A percentile compares a stretch with the other conserved stretches of the same genome.
Conservation (phyloP, 257 asterid genomes). For the Gentiana straminea region DNA sequence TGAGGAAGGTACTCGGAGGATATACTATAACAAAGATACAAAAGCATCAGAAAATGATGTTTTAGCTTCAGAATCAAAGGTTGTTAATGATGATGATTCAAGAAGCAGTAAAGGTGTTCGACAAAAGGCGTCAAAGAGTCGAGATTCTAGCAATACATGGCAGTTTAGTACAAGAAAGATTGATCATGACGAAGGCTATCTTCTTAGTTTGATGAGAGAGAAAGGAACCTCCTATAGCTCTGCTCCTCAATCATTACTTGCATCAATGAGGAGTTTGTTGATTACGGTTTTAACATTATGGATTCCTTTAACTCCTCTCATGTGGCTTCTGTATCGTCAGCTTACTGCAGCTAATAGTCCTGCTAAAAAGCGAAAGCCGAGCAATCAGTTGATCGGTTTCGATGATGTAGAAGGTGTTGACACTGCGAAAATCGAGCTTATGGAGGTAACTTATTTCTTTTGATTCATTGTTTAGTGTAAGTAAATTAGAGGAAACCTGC, state of each 20-base stretch:
- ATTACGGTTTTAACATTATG: conserved; percentile 67
- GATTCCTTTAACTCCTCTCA: conserved; percentile 85
- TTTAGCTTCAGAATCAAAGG: conserved; percentile 10
- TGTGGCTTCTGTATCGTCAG: conserved; percentile 91
- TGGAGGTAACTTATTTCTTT: conserved; percentile 53
- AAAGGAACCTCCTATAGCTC: conserved; percentile 63
- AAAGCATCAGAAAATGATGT: conserved; percentile 15
- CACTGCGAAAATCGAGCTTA: conserved; percentile 81
- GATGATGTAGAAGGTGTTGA: conserved; percentile 96
- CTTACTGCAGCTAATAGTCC: conserved; percentile 79
- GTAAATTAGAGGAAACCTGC: too few species aligned
- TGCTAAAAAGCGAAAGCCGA: conserved; percentile 55
- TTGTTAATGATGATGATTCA: conserved; percentile 11
- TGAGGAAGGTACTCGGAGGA: conserved; percentile 87
- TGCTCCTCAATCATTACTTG: conserved; percentile 73
- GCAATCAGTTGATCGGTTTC: conserved; percentile 55
- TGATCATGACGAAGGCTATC: conserved; percentile 82
- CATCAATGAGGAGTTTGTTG: conserved; percentile 59
- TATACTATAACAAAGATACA: conserved; percentile 46
- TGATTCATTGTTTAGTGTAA: too few species aligned
- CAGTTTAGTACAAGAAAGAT: conserved; percentile 80
- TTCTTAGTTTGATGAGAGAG: conserved; percentile 86
- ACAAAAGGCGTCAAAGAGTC: conserved; percentile 24
- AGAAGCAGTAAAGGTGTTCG: conserved; percentile 9
- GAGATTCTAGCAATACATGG: conserved; percentile 43